A percentile compares a stretch with the other conserved stretches of the same genome.
Conservation (phyloP, 352 stramenopile genomes). For the Lagenidium sp. region DNA sequence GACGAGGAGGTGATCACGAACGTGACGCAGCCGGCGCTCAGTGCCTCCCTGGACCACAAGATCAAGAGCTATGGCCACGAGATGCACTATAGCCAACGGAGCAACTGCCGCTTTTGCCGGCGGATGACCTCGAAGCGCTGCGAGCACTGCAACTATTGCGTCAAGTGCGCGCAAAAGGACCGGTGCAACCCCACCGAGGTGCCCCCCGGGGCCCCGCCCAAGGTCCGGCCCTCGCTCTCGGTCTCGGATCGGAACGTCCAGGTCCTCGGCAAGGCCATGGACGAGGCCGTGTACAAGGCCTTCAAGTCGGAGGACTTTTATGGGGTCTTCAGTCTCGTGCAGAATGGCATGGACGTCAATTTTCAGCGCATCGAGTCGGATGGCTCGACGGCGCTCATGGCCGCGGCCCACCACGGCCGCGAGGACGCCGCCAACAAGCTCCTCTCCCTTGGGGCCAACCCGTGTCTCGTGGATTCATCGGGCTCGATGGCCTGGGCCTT, state of each 20-base stretch:
- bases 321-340: conserved; percentile 67
- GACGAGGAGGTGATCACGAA: conserved; percentile 66
- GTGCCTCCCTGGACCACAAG: conserved; percentile 62
- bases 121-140: conserved; percentile 76
- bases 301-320: conserved; percentile 76
- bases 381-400: conserved; percentile 65
- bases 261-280: conserved; percentile 76
- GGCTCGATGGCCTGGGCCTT: conserved; percentile 60
- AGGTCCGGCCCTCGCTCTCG: conserved; percentile 22
- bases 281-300: conserved; percentile 72
- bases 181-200: conserved; percentile 22
- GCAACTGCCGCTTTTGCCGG: conserved; percentile 50
- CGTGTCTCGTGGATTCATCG: conserved; percentile 37
- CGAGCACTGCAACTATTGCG: conserved; percentile 46
- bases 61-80: conserved; percentile 54
- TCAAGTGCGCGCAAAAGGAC: conserved; percentile 71
- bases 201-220: not conserved
- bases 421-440: conserved; percentile 63
- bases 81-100: conserved; percentile 68
- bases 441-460: conserved; percentile 54
- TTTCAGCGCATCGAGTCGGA: conserved; percentile 78
- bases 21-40: conserved; percentile 54
- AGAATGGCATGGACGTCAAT: conserved; percentile 83
- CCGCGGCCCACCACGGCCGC: conserved; percentile 66
- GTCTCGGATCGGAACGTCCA: conserved; percentile 67